Evolutionary conservation across 345 rosid genomes (phyloP).

Genomic region (Draba incana): DNA sequence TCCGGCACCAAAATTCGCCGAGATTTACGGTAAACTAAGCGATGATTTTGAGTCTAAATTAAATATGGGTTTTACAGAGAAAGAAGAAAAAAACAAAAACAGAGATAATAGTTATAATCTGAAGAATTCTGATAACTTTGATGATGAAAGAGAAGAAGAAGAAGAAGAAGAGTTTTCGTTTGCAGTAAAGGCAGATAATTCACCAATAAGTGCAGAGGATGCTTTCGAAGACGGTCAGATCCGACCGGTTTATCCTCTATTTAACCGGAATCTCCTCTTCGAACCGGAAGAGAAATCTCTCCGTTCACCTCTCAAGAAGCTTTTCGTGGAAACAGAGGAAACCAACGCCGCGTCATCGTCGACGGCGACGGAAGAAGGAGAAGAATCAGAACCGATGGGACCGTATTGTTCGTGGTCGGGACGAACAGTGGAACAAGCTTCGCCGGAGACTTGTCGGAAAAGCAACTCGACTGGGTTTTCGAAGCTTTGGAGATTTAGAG

Average conservation of each 20-base stretch:
- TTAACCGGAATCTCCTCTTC: conserved; percentile 42
- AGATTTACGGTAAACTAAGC: conserved; percentile 10
- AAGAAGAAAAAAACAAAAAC: not conserved
- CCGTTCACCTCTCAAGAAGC: conserved; percentile 57
- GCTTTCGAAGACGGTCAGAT: conserved; percentile 57
- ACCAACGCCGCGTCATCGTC: conserved; percentile 1
- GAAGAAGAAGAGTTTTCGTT: conserved; percentile 56
- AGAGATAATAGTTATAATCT: too few species aligned
- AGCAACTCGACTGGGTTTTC: conserved; percentile 65
- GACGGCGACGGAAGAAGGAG: conserved; percentile 18
- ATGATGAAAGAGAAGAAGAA: conserved; percentile 27
- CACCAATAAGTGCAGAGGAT: conserved; percentile 56
- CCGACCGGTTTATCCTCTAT: conserved; percentile 54
- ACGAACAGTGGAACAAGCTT: conserved; percentile 36
- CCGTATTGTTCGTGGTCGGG: conserved; percentile 48
- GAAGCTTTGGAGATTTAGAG: conserved; percentile 67
- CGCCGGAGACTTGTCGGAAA: conserved; percentile 54
- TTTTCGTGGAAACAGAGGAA: conserved; percentile 53
- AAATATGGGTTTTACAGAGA: not conserved
- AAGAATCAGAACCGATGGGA: conserved; percentile 52
- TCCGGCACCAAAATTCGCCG: conserved; percentile 22
- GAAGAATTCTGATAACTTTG: conserved; percentile 2
- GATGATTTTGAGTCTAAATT: conserved; percentile 33
- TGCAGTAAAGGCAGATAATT: conserved; percentile 41
- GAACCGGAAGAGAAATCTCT: not conserved